phyloP scores from a whole-genome alignment of 2,329 filamentous ascomycete species.

The Cryphonectria carpinicola region DNA sequence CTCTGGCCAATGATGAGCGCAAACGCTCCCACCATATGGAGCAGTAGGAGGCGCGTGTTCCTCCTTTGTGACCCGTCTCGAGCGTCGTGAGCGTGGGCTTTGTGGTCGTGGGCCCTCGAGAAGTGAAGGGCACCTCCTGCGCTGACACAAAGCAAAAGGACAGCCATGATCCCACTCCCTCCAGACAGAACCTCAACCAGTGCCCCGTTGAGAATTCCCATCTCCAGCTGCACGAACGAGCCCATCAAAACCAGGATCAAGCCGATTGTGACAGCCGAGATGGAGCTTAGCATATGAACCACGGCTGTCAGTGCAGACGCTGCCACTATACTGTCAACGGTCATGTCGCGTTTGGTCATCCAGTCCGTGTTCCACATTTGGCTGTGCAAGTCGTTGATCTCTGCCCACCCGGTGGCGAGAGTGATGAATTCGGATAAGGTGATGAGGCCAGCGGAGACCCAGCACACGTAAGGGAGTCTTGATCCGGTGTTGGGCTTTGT shows the following conservation, averaged over 20 bases:
- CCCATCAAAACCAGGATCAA: not conserved
- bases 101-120: not conserved
- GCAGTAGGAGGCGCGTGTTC: not conserved
- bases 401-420: not conserved
- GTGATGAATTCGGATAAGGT: not conserved
- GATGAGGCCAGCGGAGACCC: not conserved
- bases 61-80: not conserved
- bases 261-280: not conserved
- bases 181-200: not conserved
- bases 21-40: not conserved
- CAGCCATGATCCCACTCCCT: not conserved
- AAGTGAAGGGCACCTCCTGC: not conserved
- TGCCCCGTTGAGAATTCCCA: not conserved
- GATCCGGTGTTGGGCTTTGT: constrained; percentile 1
- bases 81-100: not conserved
- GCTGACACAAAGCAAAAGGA: not conserved
- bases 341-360: constrained; percentile 2
- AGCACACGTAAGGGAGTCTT: constrained; percentile 5
- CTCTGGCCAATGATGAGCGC: constrained; percentile 1
- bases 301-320: not conserved
- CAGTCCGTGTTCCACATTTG: not conserved
- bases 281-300: constrained; percentile 1
- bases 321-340: not conserved
- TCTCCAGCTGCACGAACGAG: not conserved
- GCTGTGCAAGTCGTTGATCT: not conserved